These are phyloP conservation scores for Fomes fomentarius DNA, from an alignment of 1,284 basidiomycete species.

Conservation along the genomic window DNA sequence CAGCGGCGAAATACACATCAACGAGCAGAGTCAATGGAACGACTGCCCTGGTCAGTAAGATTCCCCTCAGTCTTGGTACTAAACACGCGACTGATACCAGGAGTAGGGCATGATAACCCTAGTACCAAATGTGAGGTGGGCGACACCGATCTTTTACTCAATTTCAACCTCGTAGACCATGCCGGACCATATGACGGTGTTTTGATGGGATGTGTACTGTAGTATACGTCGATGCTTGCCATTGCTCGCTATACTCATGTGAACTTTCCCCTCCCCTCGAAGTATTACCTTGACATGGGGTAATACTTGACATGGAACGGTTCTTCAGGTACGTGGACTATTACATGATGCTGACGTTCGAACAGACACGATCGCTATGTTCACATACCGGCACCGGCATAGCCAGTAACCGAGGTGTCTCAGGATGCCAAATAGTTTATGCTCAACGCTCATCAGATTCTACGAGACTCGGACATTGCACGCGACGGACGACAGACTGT, in stretches of 20 bases:
- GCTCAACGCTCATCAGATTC: too few species aligned
- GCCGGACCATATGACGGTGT: conserved; percentile 60
- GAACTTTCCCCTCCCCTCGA: not conserved
- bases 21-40: conserved; percentile 48
- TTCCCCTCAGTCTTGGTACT: not conserved
- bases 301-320: too few species aligned
- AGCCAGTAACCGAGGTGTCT: too few species aligned
- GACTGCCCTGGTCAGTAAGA: conserved; percentile 43
- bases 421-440: too few species aligned
- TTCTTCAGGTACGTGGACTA: too few species aligned
- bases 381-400: too few species aligned
- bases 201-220: conserved; percentile 35
- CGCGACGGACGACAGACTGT: too few species aligned
- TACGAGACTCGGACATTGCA: too few species aligned
- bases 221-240: not conserved
- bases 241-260: too few species aligned
- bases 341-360: too few species aligned
- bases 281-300: too few species aligned
- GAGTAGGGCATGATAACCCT: conserved; percentile 56
- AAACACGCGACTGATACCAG: not conserved
- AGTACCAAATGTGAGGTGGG: conserved; percentile 53
- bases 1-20: conserved; percentile 62
- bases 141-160: conserved; percentile 52
- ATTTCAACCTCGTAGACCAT: conserved; percentile 47
- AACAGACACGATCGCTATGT: too few species aligned